These are phyloP conservation scores for Mixia osmundae DNA, from an alignment of 1,284 basidiomycete species.

Conservation along the genomic window DNA sequence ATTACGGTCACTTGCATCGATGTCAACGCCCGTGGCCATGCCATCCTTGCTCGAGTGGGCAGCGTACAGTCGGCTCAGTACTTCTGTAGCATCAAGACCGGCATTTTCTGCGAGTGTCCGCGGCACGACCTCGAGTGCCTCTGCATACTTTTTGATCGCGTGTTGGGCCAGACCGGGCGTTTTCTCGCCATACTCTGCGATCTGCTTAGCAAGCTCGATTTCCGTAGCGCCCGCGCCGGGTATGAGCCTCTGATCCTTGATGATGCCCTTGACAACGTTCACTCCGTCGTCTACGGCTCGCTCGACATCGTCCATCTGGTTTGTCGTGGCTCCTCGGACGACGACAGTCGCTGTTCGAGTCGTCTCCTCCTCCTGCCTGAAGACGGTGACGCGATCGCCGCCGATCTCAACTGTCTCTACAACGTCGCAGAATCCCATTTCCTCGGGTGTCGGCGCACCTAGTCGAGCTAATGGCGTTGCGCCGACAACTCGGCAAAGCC, in stretches of 20 bases:
- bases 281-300: conserved; percentile 92
- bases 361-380: conserved; percentile 51
- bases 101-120: conserved; percentile 90
- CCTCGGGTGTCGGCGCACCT: conserved; percentile 86
- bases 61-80: conserved; percentile 65
- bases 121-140: conserved; percentile 77
- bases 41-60: conserved; percentile 54
- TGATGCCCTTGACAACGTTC: conserved; percentile 78
- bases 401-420: conserved; percentile 93
- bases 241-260: conserved; percentile 74
- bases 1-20: too few species aligned
- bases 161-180: conserved; percentile 84
- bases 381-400: conserved; percentile 89
- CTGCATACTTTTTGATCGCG: conserved; percentile 72
- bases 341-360: conserved; percentile 77
- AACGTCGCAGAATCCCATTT: conserved; percentile 79
- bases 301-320: conserved; percentile 84
- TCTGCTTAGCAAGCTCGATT: conserved; percentile 61
- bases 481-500: conserved; percentile 80
- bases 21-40: conserved; percentile 59
- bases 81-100: conserved; percentile 78
- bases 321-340: conserved; percentile 87
- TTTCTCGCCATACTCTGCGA: conserved; percentile 67
- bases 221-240: conserved; percentile 89
- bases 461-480: conserved; percentile 89